These are phyloP conservation scores for Phialocephala subalpina DNA, from an alignment of 2,329 filamentous ascomycete genomes.

Conservation along the genomic window DNA sequence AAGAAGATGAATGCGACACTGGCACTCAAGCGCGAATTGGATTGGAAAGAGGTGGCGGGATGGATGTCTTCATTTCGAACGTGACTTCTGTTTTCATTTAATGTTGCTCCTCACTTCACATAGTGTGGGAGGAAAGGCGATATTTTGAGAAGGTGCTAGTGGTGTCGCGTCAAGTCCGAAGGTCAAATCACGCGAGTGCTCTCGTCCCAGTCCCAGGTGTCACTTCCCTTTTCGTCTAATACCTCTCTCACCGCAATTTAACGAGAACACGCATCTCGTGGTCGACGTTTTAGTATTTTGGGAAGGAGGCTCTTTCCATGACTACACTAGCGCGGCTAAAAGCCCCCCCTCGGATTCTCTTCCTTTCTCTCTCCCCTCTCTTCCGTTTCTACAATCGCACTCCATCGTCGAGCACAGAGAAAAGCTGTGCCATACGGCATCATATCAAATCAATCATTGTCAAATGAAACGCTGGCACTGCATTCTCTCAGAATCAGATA, in stretches of 20 bases:
- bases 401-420: not conserved
- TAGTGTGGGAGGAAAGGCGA: no score
- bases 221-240: no score
- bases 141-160: no score
- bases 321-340: not conserved
- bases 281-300: no score
- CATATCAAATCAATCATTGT: not conserved
- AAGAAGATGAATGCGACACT: not conserved
- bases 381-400: not conserved
- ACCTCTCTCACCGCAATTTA: no score
- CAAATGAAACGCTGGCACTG: not conserved
- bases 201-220: no score
- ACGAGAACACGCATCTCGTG: no score
- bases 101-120: no score
- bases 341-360: not conserved
- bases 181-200: no score
- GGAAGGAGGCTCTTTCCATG: no score
- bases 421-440: not conserved
- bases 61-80: not conserved
- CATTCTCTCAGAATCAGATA: not conserved
- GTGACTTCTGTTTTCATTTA: no score
- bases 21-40: not conserved
- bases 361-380: not conserved
- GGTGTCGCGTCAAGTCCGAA: no score
- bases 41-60: not conserved